Base-by-base conservation (phyloP, 1,139 yeast species). In the Magnusiomyces fungicola region DNA sequence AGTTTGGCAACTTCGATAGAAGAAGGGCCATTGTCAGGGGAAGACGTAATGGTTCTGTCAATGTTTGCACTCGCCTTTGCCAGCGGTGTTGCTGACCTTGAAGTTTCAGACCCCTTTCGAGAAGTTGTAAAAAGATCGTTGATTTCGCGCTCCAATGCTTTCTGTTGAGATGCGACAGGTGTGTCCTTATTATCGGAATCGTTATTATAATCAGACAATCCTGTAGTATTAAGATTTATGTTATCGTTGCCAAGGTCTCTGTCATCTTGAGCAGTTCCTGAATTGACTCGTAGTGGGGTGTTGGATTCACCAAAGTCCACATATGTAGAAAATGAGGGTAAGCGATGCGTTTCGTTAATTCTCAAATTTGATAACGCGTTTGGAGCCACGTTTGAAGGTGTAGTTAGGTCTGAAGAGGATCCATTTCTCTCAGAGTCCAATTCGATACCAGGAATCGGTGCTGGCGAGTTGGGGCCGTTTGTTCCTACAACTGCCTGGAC, bases 131-230 rank as follows among this genome's bases (percentile, higher is more conserved):
- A 34, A 21, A 34, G 5, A 19, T 25, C 43, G 19, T 25, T 45
- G 19, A 45, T 45, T 16, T 45, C 42, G 16, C 36, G 22, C 4
- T 24, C 43, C 21, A 45, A 30, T 19, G 47, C 42, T 5, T 45
- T 45, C n/a, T 45, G 47, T 21, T 45, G 30, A 7, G 42, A 21
- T 14, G 27, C 25, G 7, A 25, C 34, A 21, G 43, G 42, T 3
- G 40, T 23, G 9, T 40, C 43, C 5, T 34, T 34, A 23, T 16
- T 16, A 18, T 16, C n/a, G 19, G 3, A 18, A 19, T 18, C 23
- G 6, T 18, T 9, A 5, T 32, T n/a, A 34, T 16, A 18, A 18
- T 18, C 23, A 4, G 38, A 18, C 6, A 5, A 4, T 5, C 23
- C 23, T 5, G 23, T 3, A n/a, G 38, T 34, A 19, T 18, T 14